phyloP scores from a whole-genome alignment of 352 stramenopile species.

The Phytophthora aleatoria region DNA sequence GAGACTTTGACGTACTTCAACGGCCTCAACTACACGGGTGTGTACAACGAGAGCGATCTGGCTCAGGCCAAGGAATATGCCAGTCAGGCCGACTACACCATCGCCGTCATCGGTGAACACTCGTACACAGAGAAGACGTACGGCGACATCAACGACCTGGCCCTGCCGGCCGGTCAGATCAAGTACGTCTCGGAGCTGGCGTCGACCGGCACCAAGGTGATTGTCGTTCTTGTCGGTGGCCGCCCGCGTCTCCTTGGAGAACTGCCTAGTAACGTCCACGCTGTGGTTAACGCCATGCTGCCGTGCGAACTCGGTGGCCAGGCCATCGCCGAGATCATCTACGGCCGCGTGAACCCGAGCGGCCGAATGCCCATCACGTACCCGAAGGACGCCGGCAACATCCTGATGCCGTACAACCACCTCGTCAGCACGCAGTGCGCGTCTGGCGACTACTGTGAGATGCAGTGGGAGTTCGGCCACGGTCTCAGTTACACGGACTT shows the following conservation, averaged over 20 bases:
- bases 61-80: slow-evolving; percentile 61
- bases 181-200: slow-evolving; percentile 72
- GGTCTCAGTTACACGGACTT: slow-evolving; percentile 76
- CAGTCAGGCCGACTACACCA: slow-evolving; percentile 52
- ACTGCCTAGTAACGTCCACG: slow-evolving; percentile 56
- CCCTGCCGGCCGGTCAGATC: slow-evolving; percentile 65
- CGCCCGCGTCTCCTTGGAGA: slow-evolving; percentile 73
- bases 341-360: slow-evolving; percentile 82
- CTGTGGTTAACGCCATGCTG: slow-evolving; percentile 79
- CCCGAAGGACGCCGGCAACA: slow-evolving; percentile 59
- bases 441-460: slow-evolving; percentile 43
- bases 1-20: slow-evolving; percentile 57
- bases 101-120: slow-evolving; percentile 76
- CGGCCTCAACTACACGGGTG: slow-evolving; percentile 52
- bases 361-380: slow-evolving; percentile 86
- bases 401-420: slow-evolving; percentile 78
- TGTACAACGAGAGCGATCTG: slow-evolving; percentile 51
- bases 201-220: slow-evolving; percentile 68
- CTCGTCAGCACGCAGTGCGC: slow-evolving; percentile 55
- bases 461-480: slow-evolving; percentile 67
- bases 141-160: slow-evolving; percentile 81
- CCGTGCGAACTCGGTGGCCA: slow-evolving; percentile 76
- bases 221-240: slow-evolving; percentile 77
- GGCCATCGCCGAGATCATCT: slow-evolving; percentile 85
- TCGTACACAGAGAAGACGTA: slow-evolving; percentile 82